A percentile compares a stretch with the other conserved stretches of the same genome.
phyloP scores from a whole-genome alignment of 73 alveolate species.

The Tetrahymena thermophila region DNA sequence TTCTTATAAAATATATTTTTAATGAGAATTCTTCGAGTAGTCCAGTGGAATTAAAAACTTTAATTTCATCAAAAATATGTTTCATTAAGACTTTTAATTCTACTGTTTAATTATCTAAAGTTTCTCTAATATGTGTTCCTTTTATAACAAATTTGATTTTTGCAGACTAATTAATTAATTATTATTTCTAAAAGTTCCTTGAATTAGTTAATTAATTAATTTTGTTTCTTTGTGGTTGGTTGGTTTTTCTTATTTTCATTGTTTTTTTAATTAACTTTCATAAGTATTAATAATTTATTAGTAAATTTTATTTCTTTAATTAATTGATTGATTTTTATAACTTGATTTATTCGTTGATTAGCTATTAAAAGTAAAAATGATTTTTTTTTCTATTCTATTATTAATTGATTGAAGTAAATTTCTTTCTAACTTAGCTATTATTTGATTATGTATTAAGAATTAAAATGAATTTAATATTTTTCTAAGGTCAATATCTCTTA shows the following conservation, averaged over 20 bases:
- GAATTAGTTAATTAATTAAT: too few relatives aligned
- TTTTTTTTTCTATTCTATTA: too few relatives aligned
- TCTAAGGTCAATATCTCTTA: background rate
- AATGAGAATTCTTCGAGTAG: background rate
- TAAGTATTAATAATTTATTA: background rate
- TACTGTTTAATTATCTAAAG: background rate
- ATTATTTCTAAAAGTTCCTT: too few relatives aligned
- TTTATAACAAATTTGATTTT: background rate
- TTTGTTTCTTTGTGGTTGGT: background rate
- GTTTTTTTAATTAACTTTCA: background rate
- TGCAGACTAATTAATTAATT: background rate
- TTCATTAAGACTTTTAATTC: background rate
- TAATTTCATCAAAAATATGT: background rate
- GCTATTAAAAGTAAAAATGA: too few relatives aligned
- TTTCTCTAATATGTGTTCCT: background rate
- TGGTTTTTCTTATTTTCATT: background rate
- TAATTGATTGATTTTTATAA: too few relatives aligned
- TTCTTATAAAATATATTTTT: background rate
- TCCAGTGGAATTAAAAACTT: background rate
- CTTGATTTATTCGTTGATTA: background rate
- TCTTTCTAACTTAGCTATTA: too few relatives aligned
- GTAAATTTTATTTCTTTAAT: background rate
- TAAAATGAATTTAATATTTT: too few relatives aligned
- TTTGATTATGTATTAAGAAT: too few relatives aligned
- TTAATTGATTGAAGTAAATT: too few relatives aligned